Evolutionary conservation across 176 grass and related monocot species (phyloP).

Genomic region (Cenchrus americanus): DNA sequence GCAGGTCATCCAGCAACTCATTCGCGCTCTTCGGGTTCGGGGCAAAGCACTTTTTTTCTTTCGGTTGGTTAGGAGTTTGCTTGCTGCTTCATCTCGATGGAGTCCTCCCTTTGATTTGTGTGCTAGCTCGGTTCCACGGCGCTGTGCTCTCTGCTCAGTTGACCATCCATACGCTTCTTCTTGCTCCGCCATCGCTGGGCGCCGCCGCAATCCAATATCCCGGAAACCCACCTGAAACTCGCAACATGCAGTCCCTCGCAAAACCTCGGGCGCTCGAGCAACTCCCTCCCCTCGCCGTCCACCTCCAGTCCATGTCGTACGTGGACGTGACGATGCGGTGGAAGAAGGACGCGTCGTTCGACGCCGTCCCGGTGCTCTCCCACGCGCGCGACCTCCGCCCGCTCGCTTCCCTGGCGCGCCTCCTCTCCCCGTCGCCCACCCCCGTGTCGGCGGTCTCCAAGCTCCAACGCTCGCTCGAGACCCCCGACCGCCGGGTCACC

Average conservation of each 20-base stretch:
- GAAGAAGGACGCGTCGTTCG: conserved; percentile 81
- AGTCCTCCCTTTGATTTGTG: too few species aligned
- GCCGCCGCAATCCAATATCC: too few species aligned
- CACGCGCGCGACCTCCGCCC: conserved; percentile 62
- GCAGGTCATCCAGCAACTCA: too few species aligned
- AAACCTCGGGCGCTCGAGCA: background rate
- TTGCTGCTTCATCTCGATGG: too few species aligned
- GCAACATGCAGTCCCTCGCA: conserved; percentile 38
- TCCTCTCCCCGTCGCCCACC: conserved; percentile 46
- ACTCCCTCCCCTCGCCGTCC: conserved; percentile 8
- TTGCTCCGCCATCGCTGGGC: too few species aligned
- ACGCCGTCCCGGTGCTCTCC: conserved; percentile 56
- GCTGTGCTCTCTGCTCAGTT: too few species aligned
- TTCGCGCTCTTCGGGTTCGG: too few species aligned
- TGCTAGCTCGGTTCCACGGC: too few species aligned
- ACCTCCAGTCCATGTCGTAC: conserved; percentile 54
- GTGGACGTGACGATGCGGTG: conserved; percentile 77
- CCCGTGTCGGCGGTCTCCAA: conserved; percentile 78
- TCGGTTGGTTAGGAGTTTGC: too few species aligned
- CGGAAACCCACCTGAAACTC: too few species aligned
- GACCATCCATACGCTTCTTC: too few species aligned
- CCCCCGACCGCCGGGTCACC: conserved; percentile 56
- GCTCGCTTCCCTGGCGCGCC: conserved; percentile 54
- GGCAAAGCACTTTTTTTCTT: too few species aligned
- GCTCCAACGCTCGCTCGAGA: conserved; percentile 57